Base-by-base conservation (phyloP, 805 yeast species). In the Jamesozyma jinghongensis region DNA sequence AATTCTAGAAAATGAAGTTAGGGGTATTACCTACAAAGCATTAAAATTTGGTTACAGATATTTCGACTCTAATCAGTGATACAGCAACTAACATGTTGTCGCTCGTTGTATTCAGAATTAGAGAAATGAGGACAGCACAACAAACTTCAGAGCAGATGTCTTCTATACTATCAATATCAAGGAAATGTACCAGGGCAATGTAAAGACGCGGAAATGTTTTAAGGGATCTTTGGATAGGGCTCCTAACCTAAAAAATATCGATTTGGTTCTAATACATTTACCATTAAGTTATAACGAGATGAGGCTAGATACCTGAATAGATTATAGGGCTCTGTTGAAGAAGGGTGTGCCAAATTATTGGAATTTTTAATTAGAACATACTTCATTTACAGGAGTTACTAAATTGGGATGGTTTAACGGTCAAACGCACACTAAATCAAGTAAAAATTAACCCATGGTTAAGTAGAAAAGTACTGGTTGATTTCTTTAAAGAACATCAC, bases 381-480 rank as follows among this genome's bases (percentile, higher is more conserved):
- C 62, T 59, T 4, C 85, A 78, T 54, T 57, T 83, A 19, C 71
- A 77, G 43, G 81, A 81, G 56, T 61, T 83, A 35, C 63, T 80
- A 36, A 50, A 56, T 3, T 77, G 83, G 80, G 70, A 70, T 4
- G 74, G 67, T 1, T 54, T 74, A 46, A 70, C 61, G 41, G 53
- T 71, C 44, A 69, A 70, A 45, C 87, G 94, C 0, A 84, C 79
- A 0, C 79, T 82, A 34, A 81, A 85, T 59, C 94, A 85, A 58
- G 73, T 85, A 52, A 94, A 84, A 59, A 70, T 84, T 40, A 83
- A 84, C 45, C 94, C 92, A 17, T 83, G 92, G 87, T 66, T 81
- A 51, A 83, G 79, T 62, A 67, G 81, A 50, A 61, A 68, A 39
- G 78, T 78, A 40, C 66, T 85, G 42, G 75, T 81, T 18, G 71